Conservation (phyloP, 2,329 filamentous ascomycete genomes). For the Fusarium chuoi region DNA sequence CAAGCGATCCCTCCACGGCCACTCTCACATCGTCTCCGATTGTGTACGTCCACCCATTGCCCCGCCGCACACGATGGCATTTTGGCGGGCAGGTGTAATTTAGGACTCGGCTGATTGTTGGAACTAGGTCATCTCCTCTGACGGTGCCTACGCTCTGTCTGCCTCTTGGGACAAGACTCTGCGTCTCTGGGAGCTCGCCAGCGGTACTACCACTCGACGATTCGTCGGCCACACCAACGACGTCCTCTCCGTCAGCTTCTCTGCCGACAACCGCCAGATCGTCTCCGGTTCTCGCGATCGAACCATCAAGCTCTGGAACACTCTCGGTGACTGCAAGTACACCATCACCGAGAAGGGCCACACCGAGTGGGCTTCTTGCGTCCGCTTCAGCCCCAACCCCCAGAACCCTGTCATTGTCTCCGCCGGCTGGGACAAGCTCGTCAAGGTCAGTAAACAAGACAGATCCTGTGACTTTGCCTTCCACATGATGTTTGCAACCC, state of each 20-base stretch:
- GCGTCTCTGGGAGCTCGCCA: slow-evolving; percentile 98
- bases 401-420: slow-evolving; percentile 99
- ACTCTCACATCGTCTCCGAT: slow-evolving; percentile 99
- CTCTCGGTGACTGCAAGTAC: slow-evolving; percentile 99
- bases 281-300: slow-evolving; percentile 98
- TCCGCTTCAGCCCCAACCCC: slow-evolving; percentile 99
- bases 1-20: slow-evolving; percentile 97
- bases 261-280: slow-evolving; percentile 99
- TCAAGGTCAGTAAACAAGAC: slow-evolving; percentile 81
- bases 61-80: slow-evolving; percentile 16
- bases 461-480: background rate
- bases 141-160: slow-evolving; percentile 98
- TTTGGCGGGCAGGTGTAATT: slow-evolving; percentile 18
- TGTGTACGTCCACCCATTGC: slow-evolving; percentile 76
- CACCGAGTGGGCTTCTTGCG: slow-evolving; percentile 99
- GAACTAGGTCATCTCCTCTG: slow-evolving; percentile 93
- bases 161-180: slow-evolving; percentile 99
- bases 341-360: slow-evolving; percentile 99
- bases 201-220: slow-evolving; percentile 94
- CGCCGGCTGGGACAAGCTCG: slow-evolving; percentile 99
- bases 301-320: slow-evolving; percentile 99
- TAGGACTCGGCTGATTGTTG: slow-evolving; percentile 41
- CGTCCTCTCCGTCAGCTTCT: slow-evolving; percentile 99
- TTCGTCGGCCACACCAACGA: slow-evolving; percentile 99
- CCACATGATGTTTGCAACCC: slow-evolving; percentile 89